Conservation (phyloP, 805 yeast genomes). For the Metschnikowia dekortorum region DNA sequence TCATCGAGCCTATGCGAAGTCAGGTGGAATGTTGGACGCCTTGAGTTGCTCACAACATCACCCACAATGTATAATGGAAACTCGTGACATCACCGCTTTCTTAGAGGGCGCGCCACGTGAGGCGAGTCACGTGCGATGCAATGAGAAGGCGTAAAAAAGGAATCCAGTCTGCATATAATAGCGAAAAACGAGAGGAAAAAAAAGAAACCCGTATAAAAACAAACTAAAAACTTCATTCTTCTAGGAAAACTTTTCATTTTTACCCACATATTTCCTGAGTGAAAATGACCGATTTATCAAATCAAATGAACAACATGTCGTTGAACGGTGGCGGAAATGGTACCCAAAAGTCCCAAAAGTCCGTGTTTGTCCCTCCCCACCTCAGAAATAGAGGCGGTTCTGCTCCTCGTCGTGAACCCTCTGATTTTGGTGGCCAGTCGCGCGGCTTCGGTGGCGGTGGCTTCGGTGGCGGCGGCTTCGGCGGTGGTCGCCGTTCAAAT, state of each 20-base stretch:
- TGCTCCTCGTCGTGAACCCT: constrained; percentile 29
- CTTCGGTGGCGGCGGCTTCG: constrained; percentile 6
- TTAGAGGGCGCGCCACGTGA: not conserved
- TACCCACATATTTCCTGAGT: constrained; percentile 1
- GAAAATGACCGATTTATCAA: constrained; percentile 56
- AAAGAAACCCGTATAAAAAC: not conserved
- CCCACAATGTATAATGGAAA: not conserved
- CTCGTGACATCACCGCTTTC: not conserved
- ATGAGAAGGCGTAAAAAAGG: constrained; percentile 5
- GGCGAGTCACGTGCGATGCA: not conserved
- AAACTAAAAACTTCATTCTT: not conserved
- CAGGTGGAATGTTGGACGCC: no score
- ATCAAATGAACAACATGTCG: constrained; percentile 53
- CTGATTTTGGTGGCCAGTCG: constrained; percentile 16
- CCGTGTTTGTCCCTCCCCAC: constrained; percentile 29
- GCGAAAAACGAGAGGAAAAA: constrained; percentile 6
- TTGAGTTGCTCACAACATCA: not conserved
- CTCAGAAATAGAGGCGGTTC: constrained; percentile 32
- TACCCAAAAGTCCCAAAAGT: constrained; percentile 12
- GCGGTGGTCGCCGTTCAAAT: constrained; percentile 23
- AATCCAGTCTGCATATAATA: not conserved
- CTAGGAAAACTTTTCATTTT: not conserved
- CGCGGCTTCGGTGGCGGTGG: constrained; percentile 14
- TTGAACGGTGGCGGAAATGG: constrained; percentile 37
- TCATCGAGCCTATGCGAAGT: no score